Conservation (phyloP, 2,329 filamentous ascomycete species). For the Hawksworthiomyces lignivorus region DNA sequence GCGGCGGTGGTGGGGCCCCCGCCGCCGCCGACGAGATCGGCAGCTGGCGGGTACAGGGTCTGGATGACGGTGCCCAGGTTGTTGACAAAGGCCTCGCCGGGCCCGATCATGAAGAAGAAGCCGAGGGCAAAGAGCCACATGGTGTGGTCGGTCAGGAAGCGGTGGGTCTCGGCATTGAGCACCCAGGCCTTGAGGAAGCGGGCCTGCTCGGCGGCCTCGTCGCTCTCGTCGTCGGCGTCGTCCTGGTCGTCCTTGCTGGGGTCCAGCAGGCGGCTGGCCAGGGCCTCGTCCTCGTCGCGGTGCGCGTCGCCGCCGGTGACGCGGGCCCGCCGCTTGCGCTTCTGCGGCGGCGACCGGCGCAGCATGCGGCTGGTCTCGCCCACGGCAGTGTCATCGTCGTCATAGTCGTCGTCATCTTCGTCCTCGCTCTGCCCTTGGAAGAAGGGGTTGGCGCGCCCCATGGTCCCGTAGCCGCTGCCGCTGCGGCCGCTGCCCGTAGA, state of each 20-base stretch:
- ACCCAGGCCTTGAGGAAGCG: conserved; percentile 72
- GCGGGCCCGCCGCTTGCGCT: background rate
- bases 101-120: conserved; percentile 88
- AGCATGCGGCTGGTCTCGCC: conserved; percentile 7
- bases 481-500: too few relatives aligned
- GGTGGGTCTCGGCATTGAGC: conserved; percentile 80
- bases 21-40: background rate
- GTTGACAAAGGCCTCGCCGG: conserved; percentile 97
- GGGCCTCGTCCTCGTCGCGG: conserved; percentile 8
- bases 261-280: conserved; percentile 11
- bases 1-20: conserved; percentile 55
- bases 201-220: conserved; percentile 33
- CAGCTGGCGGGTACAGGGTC: conserved; percentile 59
- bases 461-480: conserved; percentile 12
- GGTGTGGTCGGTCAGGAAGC: conserved; percentile 78
- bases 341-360: too few relatives aligned
- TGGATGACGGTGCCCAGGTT: conserved; percentile 91
- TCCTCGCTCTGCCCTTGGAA: background rate
- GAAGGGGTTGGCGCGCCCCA: conserved; percentile 10
- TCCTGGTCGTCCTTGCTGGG: conserved; percentile 12
- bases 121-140: conserved; percentile 94
- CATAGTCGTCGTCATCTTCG: conserved; percentile 6
- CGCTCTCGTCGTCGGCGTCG: conserved; percentile 20
- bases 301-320: background rate
- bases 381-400: conserved; percentile 4